Conservation (phyloP, 2,329 filamentous ascomycete genomes). For the Trematosphaeria pertusa region DNA sequence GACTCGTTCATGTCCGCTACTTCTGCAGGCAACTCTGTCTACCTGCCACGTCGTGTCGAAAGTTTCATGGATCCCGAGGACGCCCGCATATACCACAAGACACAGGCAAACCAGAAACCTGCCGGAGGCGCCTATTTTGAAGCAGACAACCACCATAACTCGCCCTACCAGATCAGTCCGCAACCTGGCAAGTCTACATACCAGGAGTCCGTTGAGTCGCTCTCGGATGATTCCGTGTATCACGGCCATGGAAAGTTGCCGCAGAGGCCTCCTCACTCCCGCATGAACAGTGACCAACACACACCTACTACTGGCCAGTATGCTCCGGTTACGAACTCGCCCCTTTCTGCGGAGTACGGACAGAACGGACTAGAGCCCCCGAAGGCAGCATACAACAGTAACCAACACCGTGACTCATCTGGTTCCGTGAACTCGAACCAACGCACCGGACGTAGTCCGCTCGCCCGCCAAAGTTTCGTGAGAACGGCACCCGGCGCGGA, state of each 20-base stretch:
- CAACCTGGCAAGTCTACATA: slow-evolving; percentile 35
- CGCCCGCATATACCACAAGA: slow-evolving; percentile 73
- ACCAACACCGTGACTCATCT: slow-evolving; percentile 19
- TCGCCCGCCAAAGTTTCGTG: slow-evolving; percentile 55
- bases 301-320: slow-evolving; percentile 15
- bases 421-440: slow-evolving; percentile 17
- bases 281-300: slow-evolving; percentile 31
- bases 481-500: slow-evolving; percentile 40
- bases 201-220: slow-evolving; percentile 44
- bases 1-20: slow-evolving; percentile 69
- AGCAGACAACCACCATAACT: slow-evolving; percentile 29
- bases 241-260: slow-evolving; percentile 30
- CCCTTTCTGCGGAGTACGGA: slow-evolving; percentile 37
- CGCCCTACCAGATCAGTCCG: slow-evolving; percentile 35
- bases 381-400: slow-evolving; percentile 33
- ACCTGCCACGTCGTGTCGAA: slow-evolving; percentile 72
- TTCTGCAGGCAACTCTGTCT: slow-evolving; percentile 66
- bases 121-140: slow-evolving; percentile 54
- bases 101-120: slow-evolving; percentile 59
- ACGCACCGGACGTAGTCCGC: slow-evolving; percentile 52
- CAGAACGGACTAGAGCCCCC: slow-evolving; percentile 35
- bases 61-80: slow-evolving; percentile 82
- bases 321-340: slow-evolving; percentile 32
- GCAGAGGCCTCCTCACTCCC: slow-evolving; percentile 31
- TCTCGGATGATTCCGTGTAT: slow-evolving; percentile 46